Base-by-base conservation (phyloP, 495 filamentous ascomycete species). In the Penicillium taxi region DNA sequence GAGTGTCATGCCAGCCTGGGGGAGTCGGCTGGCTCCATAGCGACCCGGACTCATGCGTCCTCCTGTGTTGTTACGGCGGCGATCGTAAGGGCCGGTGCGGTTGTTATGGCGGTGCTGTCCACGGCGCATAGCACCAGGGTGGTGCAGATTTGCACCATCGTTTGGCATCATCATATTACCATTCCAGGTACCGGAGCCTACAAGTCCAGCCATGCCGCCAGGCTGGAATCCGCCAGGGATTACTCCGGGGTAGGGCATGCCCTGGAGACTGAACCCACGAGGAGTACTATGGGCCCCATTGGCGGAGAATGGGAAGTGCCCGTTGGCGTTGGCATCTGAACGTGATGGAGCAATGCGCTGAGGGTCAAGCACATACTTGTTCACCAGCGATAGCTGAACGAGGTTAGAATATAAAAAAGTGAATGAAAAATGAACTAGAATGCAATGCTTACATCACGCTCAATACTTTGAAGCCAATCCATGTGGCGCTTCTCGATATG, bases 241-340 rank as follows among this genome's bases (percentile, higher is more conserved):
- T 19, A 38, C 46, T 5, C 52, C 48, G 9, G 45, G 49, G 56
- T 58, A 64, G 50, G 50, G 69, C 72, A 86, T 77, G 42, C 77
- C 77, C n/a, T 81, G 67, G 5, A 96, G 73, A 44, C 84, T 87
- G 67, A 96, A 96, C 3, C 86, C 87, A 26, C 91, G 83, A 17
- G 91, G 90, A 3, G 91, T 91, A n/a, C 81, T 72, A 16, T 80
- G 76, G 26, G 71, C 67, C 41, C 86, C 79, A 31, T 80, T 80
- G 48, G 80, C 76, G n/a, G 64, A 55, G 20, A 82, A 72, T 0
- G 88, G 86, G 68, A 94, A 94, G 59, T 98, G 91, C 1, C 90
- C 89, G 47, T 96, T 96, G 61, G 84, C 90, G 53, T 94, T 96
- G n/a, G 91, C 82, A 58, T 99, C 94, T 13, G 87, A 89, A 14